phyloP scores from a whole-genome alignment of 1,139 yeast species.

The Protomyces inouyei region DNA sequence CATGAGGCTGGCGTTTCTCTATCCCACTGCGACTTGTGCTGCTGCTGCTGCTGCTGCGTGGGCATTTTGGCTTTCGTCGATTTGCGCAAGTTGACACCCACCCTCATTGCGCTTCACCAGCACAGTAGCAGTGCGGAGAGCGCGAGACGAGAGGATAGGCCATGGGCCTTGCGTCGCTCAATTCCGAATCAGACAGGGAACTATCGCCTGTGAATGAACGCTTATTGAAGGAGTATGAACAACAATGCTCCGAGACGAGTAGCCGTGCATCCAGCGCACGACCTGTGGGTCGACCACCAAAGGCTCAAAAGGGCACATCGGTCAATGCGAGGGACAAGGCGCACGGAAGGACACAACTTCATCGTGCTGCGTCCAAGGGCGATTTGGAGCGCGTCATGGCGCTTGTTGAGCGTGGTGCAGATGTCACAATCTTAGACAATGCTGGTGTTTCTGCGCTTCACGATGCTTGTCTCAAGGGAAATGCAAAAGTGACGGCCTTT shows the following conservation, averaged over 20 bases:
- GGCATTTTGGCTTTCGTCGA: too few species aligned
- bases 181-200: not conserved
- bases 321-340: slow-evolving; percentile 18
- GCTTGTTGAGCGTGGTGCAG: slow-evolving; percentile 10
- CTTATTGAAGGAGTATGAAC: not conserved
- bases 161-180: not conserved
- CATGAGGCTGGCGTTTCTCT: not conserved
- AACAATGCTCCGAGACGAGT: not conserved
- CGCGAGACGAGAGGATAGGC: not conserved
- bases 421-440: slow-evolving; percentile 10
- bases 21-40: not conserved
- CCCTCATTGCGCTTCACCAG: too few species aligned
- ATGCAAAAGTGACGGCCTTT: not conserved
- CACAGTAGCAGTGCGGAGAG: too few species aligned
- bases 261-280: not conserved
- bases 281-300: not conserved
- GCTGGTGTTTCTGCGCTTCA: slow-evolving; percentile 23
- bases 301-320: not conserved
- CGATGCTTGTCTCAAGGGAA: slow-evolving; percentile 16
- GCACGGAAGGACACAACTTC: slow-evolving; percentile 19
- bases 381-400: slow-evolving; percentile 10
- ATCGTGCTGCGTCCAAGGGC: slow-evolving; percentile 10
- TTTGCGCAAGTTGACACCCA: too few species aligned
- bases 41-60: too few species aligned
- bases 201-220: not conserved